Evolutionary conservation across 2,329 filamentous ascomycete genomes (phyloP).

Genomic region (Stagonosporopsis chrysanthemi): DNA sequence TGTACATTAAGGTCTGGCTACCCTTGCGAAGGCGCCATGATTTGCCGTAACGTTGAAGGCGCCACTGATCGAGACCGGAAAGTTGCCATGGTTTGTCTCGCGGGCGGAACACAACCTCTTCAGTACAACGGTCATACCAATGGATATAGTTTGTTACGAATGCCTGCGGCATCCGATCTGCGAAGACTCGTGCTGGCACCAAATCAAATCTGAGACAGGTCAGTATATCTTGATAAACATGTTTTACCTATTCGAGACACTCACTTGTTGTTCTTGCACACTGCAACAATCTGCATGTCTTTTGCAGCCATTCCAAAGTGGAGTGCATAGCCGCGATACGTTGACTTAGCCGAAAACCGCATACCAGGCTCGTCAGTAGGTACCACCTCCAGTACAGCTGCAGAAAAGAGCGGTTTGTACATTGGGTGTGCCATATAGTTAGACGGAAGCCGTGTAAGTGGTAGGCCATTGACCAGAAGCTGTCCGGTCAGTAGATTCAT

Average conservation of each 20-base stretch:
- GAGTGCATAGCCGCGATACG: slow-evolving; percentile 34
- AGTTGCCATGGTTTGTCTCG: not conserved
- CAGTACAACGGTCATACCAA: not conserved
- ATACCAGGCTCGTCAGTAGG: not conserved
- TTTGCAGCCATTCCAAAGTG: slow-evolving; percentile 45
- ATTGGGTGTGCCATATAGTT: slow-evolving; percentile 14
- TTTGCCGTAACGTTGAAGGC: slow-evolving; percentile 16
- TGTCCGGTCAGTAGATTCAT: slow-evolving; percentile 58
- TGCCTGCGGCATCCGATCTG: not conserved
- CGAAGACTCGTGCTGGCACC: not conserved
- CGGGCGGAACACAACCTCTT: not conserved
- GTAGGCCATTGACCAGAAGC: not conserved
- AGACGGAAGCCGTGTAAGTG: not conserved
- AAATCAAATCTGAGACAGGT: slow-evolving; percentile 5
- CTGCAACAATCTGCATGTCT: slow-evolving; percentile 38
- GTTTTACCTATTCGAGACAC: not conserved
- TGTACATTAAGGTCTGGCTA: slow-evolving; percentile 10
- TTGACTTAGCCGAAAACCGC: slow-evolving; percentile 36
- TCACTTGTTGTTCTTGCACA: slow-evolving; percentile 8
- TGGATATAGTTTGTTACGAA: not conserved
- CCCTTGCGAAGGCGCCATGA: slow-evolving; percentile 28
- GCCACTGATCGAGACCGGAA: slow-evolving; percentile 18
- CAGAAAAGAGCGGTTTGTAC: not conserved
- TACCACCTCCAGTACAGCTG: not conserved
- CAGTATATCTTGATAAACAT: not conserved